Evolutionary conservation across 306 rosid species (phyloP).

Genomic region (Echinosophora koreensis): DNA sequence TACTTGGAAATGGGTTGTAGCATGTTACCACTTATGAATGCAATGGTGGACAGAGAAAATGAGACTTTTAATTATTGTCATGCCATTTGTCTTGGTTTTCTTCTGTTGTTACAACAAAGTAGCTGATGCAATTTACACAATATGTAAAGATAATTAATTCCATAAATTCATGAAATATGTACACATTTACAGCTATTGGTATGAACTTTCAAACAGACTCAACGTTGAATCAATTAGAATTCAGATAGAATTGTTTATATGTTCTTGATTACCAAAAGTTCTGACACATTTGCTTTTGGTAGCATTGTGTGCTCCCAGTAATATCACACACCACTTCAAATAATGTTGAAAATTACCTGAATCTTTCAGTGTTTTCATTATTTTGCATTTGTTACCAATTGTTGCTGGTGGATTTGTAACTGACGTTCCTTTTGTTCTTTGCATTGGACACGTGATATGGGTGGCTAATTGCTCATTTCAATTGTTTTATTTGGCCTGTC

Average conservation of each 20-base stretch:
- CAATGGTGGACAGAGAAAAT: background rate
- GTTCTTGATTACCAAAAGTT: no score
- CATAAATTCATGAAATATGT: constrained; percentile 16
- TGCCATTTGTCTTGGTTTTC: constrained; percentile 8
- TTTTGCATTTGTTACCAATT: background rate
- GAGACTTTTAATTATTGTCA: background rate
- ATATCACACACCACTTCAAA: no score
- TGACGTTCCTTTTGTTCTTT: constrained; percentile 13
- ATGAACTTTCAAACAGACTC: constrained; percentile 16
- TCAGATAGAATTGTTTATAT: no score
- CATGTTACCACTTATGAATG: background rate
- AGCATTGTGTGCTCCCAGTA: no score
- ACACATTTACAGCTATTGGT: constrained; percentile 1
- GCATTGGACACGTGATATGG: constrained; percentile 5
- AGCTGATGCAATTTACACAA: background rate
- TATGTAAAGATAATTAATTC: constrained; percentile 2
- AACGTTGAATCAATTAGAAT: no score
- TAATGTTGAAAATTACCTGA: background rate
- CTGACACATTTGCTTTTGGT: no score
- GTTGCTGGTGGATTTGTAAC: constrained; percentile 1
- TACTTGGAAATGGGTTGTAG: background rate
- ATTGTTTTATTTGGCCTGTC: background rate
- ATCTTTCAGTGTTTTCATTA: constrained; percentile 7
- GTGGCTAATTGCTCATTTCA: background rate
- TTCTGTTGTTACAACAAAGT: background rate